Base-by-base conservation (phyloP, 2,329 filamentous ascomycete species). In the Colletotrichum echinochloae region DNA sequence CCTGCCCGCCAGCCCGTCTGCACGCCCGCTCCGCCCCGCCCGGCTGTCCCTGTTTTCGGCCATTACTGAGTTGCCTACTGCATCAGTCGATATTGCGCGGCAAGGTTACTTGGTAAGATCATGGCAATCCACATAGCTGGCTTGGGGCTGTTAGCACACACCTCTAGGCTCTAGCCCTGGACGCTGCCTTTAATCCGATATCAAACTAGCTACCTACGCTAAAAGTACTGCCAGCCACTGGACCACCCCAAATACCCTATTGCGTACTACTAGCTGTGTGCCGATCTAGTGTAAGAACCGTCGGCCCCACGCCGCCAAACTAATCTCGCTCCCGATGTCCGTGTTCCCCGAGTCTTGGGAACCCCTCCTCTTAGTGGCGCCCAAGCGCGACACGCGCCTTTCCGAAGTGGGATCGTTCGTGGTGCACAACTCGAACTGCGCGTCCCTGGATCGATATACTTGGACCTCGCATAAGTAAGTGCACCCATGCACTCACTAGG, bases 261-360 rank as follows among this genome's bases (percentile, higher is more conserved):
- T 11, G 11, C n/a, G n/a, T n/a, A n/a, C n/a, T n/a, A n/a, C n/a
- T 23, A 26, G 30, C 20, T 55, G 55, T 51, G 7, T 54, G 67
- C 67, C 52, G 67, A 70, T 66, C 64, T 35, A 70, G 51, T n/a
- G n/a, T n/a, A n/a, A n/a, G 64, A 70, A 52, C 56, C 57, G 60
- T 66, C 67, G 67, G 67, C 67, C 64, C 67, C 67, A 62, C 67
- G 51, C 64, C 67, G 67, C 57, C 64, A 2, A 35, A 30, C 57
- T 37, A 56, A 44, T 49, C n/a, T 48, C 30, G 46, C 41, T n/a
- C n/a, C 54, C 62, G 54, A 35, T 57, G 51, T 39, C 46, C 37
- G 55, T 44, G 8, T 54, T 12, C 26, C 33, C 37, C 14, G 37
- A 33, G 23, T 33, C 30, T 26, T 49, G 28, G 18, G 57, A 35